phyloP scores from a whole-genome alignment of 306 rosid species.

The Castanea sativa region DNA sequence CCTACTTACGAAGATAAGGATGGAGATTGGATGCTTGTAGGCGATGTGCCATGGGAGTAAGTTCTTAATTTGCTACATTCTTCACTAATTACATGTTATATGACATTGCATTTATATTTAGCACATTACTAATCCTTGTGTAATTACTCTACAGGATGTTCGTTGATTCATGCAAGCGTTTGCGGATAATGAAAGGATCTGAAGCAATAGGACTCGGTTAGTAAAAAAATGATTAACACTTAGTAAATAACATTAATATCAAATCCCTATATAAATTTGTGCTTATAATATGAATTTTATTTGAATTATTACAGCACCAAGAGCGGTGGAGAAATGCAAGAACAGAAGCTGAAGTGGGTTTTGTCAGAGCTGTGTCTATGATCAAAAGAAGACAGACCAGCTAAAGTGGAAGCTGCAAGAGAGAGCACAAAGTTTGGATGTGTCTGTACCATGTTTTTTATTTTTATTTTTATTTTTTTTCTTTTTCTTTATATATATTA shows the following conservation, averaged over 20 bases:
- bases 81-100: neutral
- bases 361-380: neutral
- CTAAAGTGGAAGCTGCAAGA: conserved; percentile 22
- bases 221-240: neutral
- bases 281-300: neutral
- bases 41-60: conserved; percentile 94
- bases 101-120: neutral
- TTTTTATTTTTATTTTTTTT: conserved; percentile 1
- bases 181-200: conserved; percentile 82
- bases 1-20: conserved; percentile 82
- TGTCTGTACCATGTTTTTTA: conserved; percentile 32
- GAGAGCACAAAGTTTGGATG: conserved; percentile 44
- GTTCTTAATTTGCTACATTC: conserved; percentile 14
- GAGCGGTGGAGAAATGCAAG: conserved; percentile 84
- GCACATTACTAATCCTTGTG: neutral
- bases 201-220: conserved; percentile 85
- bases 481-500: conserved; percentile 30
- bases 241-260: neutral
- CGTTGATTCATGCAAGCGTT: conserved; percentile 71
- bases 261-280: neutral
- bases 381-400: conserved; percentile 28
- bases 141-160: conserved; percentile 51
- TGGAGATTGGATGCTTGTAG: conserved; percentile 95
- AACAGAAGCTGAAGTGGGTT: conserved; percentile 53
- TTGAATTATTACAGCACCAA: conserved; percentile 57